Evolutionary conservation across 139 green algal genomes (phyloP).

Genomic region (Micractinium sp.): DNA sequence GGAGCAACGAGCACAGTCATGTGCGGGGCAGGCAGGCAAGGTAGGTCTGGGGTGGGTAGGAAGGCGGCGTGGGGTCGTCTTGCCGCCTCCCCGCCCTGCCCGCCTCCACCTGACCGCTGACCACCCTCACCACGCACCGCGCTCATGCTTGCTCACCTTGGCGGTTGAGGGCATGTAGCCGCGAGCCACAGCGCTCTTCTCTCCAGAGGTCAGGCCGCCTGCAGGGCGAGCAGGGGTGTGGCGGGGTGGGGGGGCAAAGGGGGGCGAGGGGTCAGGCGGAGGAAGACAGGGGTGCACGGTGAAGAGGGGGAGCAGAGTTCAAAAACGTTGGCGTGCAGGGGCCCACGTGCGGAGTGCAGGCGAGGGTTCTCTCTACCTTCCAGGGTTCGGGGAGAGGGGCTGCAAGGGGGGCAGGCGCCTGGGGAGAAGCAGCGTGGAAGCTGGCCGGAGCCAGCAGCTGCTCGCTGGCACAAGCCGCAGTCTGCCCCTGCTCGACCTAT

Average conservation of each 20-base stretch:
- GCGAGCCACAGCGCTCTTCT: conserved; percentile 25
- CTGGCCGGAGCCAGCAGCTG: not conserved
- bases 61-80: too few relatives aligned
- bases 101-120: too few relatives aligned
- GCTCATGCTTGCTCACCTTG: not conserved
- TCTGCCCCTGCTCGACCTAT: not conserved
- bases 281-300: not conserved
- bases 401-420: not conserved
- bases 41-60: too few relatives aligned
- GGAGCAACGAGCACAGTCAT: too few relatives aligned
- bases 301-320: too few relatives aligned
- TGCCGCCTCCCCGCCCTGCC: too few relatives aligned
- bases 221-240: not conserved
- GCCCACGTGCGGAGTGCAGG: too few relatives aligned
- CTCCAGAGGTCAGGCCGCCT: conserved; percentile 18
- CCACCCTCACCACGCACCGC: not conserved
- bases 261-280: not conserved
- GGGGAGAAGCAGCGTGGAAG: too few relatives aligned
- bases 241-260: not conserved
- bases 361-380: too few relatives aligned
- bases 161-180: conserved; percentile 27
- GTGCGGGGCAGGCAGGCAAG: too few relatives aligned
- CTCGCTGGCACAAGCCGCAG: not conserved
- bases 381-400: too few relatives aligned
- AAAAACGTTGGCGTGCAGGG: too few relatives aligned